Evolutionary conservation across 1,139 yeast genomes (phyloP), one percentile per base, ranked within the genome.

Genomic region (Nakaseomyces kungkrabaensis): DNA sequence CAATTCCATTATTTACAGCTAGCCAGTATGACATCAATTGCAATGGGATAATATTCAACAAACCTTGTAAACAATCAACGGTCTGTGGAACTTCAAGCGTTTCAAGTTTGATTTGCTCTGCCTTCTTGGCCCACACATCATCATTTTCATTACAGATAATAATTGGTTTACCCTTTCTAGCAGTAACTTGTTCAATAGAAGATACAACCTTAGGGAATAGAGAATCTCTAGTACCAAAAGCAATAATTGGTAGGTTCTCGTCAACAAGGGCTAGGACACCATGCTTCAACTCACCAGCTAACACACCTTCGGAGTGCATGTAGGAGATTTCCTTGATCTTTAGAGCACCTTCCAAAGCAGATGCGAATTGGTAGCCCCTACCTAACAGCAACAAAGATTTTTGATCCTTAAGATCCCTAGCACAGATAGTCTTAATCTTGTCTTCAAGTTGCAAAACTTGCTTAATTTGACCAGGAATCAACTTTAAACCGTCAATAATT

Each of bases 291-390:
- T 94, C 99, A 68, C 98, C 99, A 29, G 99, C 98, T 59, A 92
- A 81, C 48, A 94, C 96, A 74, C 98, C 99, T 74, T 94, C 99
- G 29, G 97, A 88, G 69, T 94, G 99, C 90, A 92, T 94, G 70
- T 94, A 94, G 5, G 97, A 90, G 56, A 94, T 94, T 72, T 94
- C 99, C 73, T 94, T 94, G 68, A 94, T 92, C 73, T 94, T 94
- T 63, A 94, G 78, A 7, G 99, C 98, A 64, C 98, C 98, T 72
- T 94, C 99, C 62, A 94, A 77, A 13, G 98, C 97, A 57, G 97
- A 84, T 24, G 99, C 98, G 70, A 78, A 84, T 72, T 94, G 98
- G 72, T 87, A 90, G 50, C 99, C 99, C 73, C 99, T 85, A 56
- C 99, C 99, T 57, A 94, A 78, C 61, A 94, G 77, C 62, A 94